These are phyloP conservation scores for Penicillium janthinellum DNA, from an alignment of 2,329 filamentous ascomycete genomes.

Conservation along the genomic window DNA sequence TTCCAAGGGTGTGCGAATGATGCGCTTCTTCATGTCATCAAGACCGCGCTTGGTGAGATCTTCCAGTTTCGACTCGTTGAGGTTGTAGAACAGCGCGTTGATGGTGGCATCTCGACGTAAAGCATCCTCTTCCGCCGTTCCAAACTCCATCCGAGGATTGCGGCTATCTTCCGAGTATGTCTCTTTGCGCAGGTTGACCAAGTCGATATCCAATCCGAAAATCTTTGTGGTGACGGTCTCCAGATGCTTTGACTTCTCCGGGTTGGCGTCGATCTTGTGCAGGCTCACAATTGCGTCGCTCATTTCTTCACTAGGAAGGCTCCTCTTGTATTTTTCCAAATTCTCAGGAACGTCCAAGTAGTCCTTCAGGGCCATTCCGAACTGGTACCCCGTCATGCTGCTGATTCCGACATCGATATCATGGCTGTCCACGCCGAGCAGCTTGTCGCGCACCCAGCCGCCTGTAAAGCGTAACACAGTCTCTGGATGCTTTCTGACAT, in stretches of 20 bases:
- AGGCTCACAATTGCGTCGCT: conserved; percentile 71
- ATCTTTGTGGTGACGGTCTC: conserved; percentile 87
- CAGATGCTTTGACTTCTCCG: conserved; percentile 94
- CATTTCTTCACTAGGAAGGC: conserved; percentile 52
- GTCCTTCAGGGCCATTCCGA: conserved; percentile 47
- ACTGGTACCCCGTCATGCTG: conserved; percentile 53
- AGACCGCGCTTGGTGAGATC: conserved; percentile 79
- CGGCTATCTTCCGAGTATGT: conserved; percentile 86
- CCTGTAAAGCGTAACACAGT: conserved; percentile 52
- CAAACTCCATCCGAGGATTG: conserved; percentile 91
- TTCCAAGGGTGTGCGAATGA: conserved; percentile 83
- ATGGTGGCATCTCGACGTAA: conserved; percentile 87
- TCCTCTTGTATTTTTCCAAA: conserved; percentile 48
- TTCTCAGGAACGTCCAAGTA: conserved; percentile 45
- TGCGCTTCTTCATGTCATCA: conserved; percentile 68
- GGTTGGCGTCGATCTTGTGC: conserved; percentile 88
- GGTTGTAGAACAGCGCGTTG: conserved; percentile 94
- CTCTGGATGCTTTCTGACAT: conserved; percentile 19
- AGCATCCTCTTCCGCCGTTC: conserved; percentile 87
- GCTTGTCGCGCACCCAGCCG: conserved; percentile 55
- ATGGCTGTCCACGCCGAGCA: conserved; percentile 49
- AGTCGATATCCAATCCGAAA: conserved; percentile 84
- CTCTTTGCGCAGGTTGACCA: conserved; percentile 92
- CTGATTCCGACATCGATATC: conserved; percentile 55
- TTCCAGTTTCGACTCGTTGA: conserved; percentile 76